Evolutionary conservation across 345 rosid genomes (phyloP), one percentile per base, ranked within the genome.

Genomic region (Erodium maritimum): DNA sequence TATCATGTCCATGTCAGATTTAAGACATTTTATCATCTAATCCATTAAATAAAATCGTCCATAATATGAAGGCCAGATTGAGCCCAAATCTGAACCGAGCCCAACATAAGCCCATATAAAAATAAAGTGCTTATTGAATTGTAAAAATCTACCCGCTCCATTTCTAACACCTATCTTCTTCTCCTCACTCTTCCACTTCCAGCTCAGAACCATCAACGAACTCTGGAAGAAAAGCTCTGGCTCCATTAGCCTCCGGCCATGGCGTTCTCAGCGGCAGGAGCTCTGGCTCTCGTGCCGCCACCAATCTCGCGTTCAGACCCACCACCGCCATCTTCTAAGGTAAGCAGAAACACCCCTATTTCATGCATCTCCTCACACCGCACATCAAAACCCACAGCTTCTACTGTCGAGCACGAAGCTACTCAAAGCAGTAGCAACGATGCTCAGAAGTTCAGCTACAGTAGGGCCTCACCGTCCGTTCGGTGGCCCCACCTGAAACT

Each of bases 401-500:
- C 24, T 29, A 33, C 53, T 60, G 8, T 57, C 45, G 16, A 55
- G 34, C 19, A 29, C 29, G 21, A n/a, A 12, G 14, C n/a, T 25
- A 52, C 5, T 7, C 11, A 53, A 19, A 18, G 14, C 20, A 21
- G n/a, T 54, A 21, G 24, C 24, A 54, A 10, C 24, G 48, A 54
- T 17, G 17, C 56, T 16, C 22, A 21, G 56, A 73, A 75, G 21
- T 91, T 91, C 71, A 86, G 77, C 64, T 91, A 91, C 64, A 77
- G 81, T 61, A 79, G 93, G 81, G 96, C 96, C 60, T 83, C 88
- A 23, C 95, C 96, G 2, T 79, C 96, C 1, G 80, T 84, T 11
- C 78, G 99, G 67, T 93, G 96, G 96, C 99, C 99, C 21, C 87
- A 82, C 67, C 86, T 93, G 62, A 78, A 83, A 55, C 73, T 79